Conservation (phyloP, 805 yeast genomes). For the Candida nitratophila region DNA sequence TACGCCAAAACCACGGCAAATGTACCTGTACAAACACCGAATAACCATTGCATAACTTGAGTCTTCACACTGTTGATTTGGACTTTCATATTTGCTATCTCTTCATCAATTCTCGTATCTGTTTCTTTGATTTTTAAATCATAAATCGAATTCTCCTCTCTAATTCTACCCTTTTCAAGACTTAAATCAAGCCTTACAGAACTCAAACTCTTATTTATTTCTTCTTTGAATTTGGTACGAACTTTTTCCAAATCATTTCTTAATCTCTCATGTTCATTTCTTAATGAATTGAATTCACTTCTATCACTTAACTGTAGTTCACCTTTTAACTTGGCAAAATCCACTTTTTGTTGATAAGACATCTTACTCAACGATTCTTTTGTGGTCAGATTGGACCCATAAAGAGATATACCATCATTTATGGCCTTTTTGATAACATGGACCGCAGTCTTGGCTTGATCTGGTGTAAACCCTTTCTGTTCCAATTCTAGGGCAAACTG, state of each 20-base stretch:
- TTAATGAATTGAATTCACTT: slow-evolving; percentile 73
- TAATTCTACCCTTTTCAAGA: slow-evolving; percentile 88
- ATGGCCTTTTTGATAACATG: slow-evolving; percentile 66
- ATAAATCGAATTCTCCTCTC: slow-evolving; percentile 90
- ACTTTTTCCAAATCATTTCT: slow-evolving; percentile 80
- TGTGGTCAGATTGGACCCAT: slow-evolving; percentile 73
- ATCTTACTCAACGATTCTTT: slow-evolving; percentile 76
- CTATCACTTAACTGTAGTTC: slow-evolving; percentile 85
- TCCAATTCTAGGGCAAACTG: slow-evolving; percentile 61
- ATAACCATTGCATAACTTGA: slow-evolving; percentile 96
- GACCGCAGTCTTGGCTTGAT: slow-evolving; percentile 79
- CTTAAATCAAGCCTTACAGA: slow-evolving; percentile 87
- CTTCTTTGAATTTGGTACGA: slow-evolving; percentile 80
- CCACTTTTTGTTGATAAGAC: slow-evolving; percentile 94
- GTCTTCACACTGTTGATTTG: slow-evolving; percentile 94
- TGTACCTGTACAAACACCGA: slow-evolving; percentile 98
- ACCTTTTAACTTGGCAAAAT: slow-evolving; percentile 89
- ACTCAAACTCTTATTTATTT: slow-evolving; percentile 83
- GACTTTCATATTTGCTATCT: slow-evolving; percentile 88
- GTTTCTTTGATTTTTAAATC: slow-evolving; percentile 93
- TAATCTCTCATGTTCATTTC: slow-evolving; percentile 82
- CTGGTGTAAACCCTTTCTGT: slow-evolving; percentile 60
- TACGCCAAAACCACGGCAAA: slow-evolving; percentile 91
- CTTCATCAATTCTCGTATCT: slow-evolving; percentile 92
- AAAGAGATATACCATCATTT: slow-evolving; percentile 70